Base-by-base conservation (phyloP, 2,329 filamentous ascomycete species). In the Drechslerella stenobrocha region DNA sequence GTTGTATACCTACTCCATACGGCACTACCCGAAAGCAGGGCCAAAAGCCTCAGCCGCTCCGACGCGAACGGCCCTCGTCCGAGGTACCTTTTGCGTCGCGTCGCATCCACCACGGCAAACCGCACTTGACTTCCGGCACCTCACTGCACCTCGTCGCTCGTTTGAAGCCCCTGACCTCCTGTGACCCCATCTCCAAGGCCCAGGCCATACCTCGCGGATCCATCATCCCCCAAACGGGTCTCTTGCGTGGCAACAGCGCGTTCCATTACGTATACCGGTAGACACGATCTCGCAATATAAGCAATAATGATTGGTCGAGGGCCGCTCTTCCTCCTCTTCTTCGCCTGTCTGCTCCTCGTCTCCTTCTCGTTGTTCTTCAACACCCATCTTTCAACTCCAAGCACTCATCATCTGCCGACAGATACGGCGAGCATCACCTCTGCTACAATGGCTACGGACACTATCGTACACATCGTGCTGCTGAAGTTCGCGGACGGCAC, bases 321-420 rank as follows among this genome's bases (percentile, higher is more conserved):
- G 2, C 55, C 55, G 13, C 18, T 67, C 50, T 67, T 67, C 22
- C 55, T 67, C 44, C 63, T 67, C 55, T 60, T 60, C 63, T 67
- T 67, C 35, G 63, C 63, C 7, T 32, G 30, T 28, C 63, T 67
- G 32, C 63, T 67, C 35, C 55, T 67, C 30, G 42, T 67, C 26
- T 67, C 63, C 63, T 67, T 67, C 55, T 67, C 63, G 50, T 45
- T 67, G 30, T 52, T 67, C 35, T 67, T 51, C 45, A 67, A 59
- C 63, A 37, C 55, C 55, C 55, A 59, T 37, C 45, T 60, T 18
- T 34, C 35, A 18, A 11, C 52, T 8, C 46, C 34, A 1, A 44
- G n/a, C n/a, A n/a, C n/a, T 8, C 32, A 40, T 51, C 45, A 20
- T 50, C n/a, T 35, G 22, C 13, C 55, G n/a, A 3, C 37, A 22